Evolutionary conservation across 192 early-diverging fungal genomes (phyloP), one percentile per base, ranked within the genome.

Genomic region (Bifiguratus adelaidae): DNA sequence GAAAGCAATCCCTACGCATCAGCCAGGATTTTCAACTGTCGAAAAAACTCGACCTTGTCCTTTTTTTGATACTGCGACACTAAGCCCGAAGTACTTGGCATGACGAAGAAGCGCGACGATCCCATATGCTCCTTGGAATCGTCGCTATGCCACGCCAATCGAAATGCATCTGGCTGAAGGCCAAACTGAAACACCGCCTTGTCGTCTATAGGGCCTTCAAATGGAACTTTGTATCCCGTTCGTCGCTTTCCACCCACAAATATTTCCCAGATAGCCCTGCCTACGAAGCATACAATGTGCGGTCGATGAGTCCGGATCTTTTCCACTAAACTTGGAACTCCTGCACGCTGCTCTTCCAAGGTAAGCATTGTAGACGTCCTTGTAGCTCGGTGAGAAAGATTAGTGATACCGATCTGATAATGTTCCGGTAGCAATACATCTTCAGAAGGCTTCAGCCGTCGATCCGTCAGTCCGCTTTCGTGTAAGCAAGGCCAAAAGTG

Each of bases 31-130:
- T 21, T 38, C n/a, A 38, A 38, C n/a, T 38, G 16, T 21, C 12
- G 16, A 38, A 38, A 38, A 21, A 38, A 82, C 48, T 58, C 57
- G 12, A 78, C 52, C 56, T 86, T 86, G 7, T 79, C 80, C 7
- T 64, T 32, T 46, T 67, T 78, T 41, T 66, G 63, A 57, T 82
- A 86, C 6, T 77, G 61, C 2, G 71, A 57, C 15, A 82, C 79
- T 7, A 79, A 50, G 20, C 82, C 84, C 55, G 82, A 84, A 0
- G 82, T 85, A 13, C 80, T 82, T 13, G 82, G 82, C 73, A 85
- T 77, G 45, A 68, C 77, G 50, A 77, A 80, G 44, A 80, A 6
- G 30, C 70, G 40, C 27, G 64, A 28, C 55, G 49, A 4, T 55
- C 61, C 32, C 51, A 47, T 20, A 48, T 44, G 9, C 41, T 38